A percentile compares a stretch with the other conserved stretches of the same genome.
phyloP scores from a whole-genome alignment of 73 alveolate genomes.

The Paraurostyla sp. region DNA sequence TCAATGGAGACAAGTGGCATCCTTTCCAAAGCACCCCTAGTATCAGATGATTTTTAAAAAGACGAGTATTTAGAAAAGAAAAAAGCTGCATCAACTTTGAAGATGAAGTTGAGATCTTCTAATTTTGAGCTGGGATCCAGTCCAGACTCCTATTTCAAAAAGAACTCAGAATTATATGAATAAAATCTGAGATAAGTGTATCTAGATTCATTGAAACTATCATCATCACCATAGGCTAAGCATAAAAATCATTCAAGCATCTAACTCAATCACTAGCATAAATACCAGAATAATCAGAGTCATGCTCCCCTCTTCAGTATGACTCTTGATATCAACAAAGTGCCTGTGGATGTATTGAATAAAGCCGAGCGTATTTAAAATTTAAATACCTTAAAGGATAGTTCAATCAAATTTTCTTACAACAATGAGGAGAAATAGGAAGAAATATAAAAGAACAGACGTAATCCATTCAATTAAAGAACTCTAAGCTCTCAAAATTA shows the following conservation, averaged over 20 bases:
- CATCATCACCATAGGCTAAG: neutral
- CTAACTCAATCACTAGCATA: neutral
- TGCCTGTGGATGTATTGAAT: neutral
- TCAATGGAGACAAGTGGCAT: slow-evolving; percentile 25
- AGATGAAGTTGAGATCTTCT: slow-evolving; percentile 9
- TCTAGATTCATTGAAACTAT: neutral
- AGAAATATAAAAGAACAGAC: neutral
- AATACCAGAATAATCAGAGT: neutral
- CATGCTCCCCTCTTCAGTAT: neutral
- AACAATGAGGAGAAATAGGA: neutral
- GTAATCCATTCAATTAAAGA: neutral
- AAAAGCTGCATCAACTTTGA: neutral
- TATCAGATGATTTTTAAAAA: neutral
- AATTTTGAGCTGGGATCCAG: neutral
- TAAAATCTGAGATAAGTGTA: neutral
- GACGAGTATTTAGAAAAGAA: neutral
- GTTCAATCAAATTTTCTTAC: slow-evolving; percentile 24
- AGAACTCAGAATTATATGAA: neutral
- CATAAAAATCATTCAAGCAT: slow-evolving; percentile 7
- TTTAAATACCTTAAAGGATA: neutral
- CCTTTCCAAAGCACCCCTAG: neutral
- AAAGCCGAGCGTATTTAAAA: neutral
- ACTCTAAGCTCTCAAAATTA: neutral
- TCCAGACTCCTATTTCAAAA: neutral
- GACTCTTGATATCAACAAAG: neutral